Base-by-base conservation (phyloP, 2,329 filamentous ascomycete genomes). In the Trichoderma guizhouense region DNA sequence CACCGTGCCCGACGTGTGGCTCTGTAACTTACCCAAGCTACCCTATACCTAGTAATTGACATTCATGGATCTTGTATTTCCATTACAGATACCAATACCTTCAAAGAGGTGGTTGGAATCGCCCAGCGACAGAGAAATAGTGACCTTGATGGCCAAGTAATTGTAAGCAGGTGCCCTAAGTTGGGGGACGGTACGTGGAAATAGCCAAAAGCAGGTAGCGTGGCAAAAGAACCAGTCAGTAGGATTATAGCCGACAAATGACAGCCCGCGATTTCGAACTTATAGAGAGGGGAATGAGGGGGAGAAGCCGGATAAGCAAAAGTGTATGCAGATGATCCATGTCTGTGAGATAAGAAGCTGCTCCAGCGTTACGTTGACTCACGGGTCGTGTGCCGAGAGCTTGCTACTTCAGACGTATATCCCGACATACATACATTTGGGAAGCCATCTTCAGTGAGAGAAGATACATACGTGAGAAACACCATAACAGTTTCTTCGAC, bases 181-280 rank as follows among this genome's bases (percentile, higher is more conserved):
- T n/a, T 51, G n/a, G 18, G 36, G 43, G 43, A 21, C 30, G 21
- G 57, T 14, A 26, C 32, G 36, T 21, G 30, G 3, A 9, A 34
- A 60, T 32, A n/a, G 53, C 53, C 39, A 21, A 32, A 60, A 36
- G 30, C 9, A 43, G 39, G 15, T 69, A 43, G 66, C 53, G 66
- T 21, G 28, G 28, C 28, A 53, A 58, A 61, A 61, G 66, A 43
- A 53, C 65, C 65, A 60, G 39, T 26, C 51, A 26, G 57, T 61
- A n/a, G 28, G 66, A 61, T 51, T 61, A 69, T 53, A 60, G 66
- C 66, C 66, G 66, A 24, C 39, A 24, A 32, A 53, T 53, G 34
- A 53, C n/a, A 51, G 26, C 53, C 43, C 66, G 55, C 39, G 26
- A 61, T 34, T 39, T 7, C 39, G 14, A 24, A 28, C 39, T 39